Evolutionary conservation across 306 rosid species (phyloP), one percentile per base, ranked within the genome.

Genomic region (Quercus bicolor): DNA sequence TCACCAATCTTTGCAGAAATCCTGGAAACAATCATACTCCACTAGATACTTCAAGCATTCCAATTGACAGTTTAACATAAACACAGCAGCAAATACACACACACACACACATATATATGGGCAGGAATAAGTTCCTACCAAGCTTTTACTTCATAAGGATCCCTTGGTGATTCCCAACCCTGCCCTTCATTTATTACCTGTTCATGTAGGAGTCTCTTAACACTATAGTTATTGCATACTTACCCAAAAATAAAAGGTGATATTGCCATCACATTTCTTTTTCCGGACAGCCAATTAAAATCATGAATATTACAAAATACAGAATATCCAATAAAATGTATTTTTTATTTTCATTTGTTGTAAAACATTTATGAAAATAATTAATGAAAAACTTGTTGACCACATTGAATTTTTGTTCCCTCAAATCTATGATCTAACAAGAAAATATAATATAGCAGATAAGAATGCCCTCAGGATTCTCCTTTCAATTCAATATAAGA

Each of bases 161-260:
- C 98, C 77, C 99, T 85, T 1, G 99, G 98, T 23, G 92, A 91
- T 87, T 91, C 99, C 97, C 99, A 93, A 55, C 98, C 98, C 88
- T 89, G 86, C 56, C 99, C 99, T 80, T 91, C 98, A 70, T 64
- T 69, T 64, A 89, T 81, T 48, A 96, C 88, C 99, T 96, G 85
- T 75, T 80, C 60, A 80, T 28, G 37, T n/a, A 19, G 53, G 72
- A 34, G 7, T 34, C 18, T 33, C 12, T 34, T 18, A 68, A 68
- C 7, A 16, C 20, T 68, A 33, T 18, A 34, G 51, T 18, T 10
- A 34, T 68, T 19, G 16, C 72, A 68, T 8, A 14, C 72, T 68
- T 34, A 19, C 53, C 16, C 15, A 62, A 15, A 29, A 19, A 40
- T 2, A 0, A 7, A 18, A n/a, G 19, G 51, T 8, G 6, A 18